phyloP scores from a whole-genome alignment of 768 basidiomycete genomes.

The Multifurca ochricompacta region DNA sequence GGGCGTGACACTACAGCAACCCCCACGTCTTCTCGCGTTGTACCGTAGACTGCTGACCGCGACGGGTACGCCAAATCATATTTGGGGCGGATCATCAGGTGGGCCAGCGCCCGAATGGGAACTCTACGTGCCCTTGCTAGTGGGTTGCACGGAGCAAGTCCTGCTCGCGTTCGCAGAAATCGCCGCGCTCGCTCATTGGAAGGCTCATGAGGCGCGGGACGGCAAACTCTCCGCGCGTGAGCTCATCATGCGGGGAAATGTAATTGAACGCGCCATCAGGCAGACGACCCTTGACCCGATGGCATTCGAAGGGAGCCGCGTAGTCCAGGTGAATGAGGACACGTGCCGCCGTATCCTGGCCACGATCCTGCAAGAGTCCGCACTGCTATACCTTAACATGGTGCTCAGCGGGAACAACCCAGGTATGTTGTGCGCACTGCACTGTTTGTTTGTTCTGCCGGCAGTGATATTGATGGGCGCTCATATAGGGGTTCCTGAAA shows the following conservation, averaged over 20 bases:
- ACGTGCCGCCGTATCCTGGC: constrained; percentile 20
- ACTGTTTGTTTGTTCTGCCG: too few species aligned
- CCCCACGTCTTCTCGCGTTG: constrained; percentile 57
- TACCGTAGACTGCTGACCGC: constrained; percentile 60
- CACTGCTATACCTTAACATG: constrained; percentile 20
- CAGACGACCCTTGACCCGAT: constrained; percentile 31
- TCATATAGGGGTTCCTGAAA: constrained; percentile 20
- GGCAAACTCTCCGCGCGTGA: constrained; percentile 67
- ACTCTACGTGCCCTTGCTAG: constrained; percentile 58
- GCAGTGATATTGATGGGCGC: constrained; percentile 8
- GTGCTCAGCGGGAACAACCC: constrained; percentile 20
- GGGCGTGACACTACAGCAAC: constrained; percentile 49
- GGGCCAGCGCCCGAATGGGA: constrained; percentile 29
- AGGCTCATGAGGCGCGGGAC: constrained; percentile 51
- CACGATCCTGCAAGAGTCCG: constrained; percentile 18
- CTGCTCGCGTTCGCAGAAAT: constrained; percentile 69
- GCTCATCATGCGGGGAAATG: constrained; percentile 63
- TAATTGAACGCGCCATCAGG: constrained; percentile 58
- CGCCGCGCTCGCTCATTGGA: constrained; percentile 71
- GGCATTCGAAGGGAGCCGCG: constrained; percentile 33
- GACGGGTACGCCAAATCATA: constrained; percentile 28
- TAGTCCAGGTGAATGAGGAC: constrained; percentile 3
- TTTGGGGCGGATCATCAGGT: constrained; percentile 37
- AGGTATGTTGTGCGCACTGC: constrained; percentile 11
- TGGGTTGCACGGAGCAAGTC: constrained; percentile 74